Base-by-base conservation (phyloP, 108 stramenopile genomes). In the Licmophora abbreviata region DNA sequence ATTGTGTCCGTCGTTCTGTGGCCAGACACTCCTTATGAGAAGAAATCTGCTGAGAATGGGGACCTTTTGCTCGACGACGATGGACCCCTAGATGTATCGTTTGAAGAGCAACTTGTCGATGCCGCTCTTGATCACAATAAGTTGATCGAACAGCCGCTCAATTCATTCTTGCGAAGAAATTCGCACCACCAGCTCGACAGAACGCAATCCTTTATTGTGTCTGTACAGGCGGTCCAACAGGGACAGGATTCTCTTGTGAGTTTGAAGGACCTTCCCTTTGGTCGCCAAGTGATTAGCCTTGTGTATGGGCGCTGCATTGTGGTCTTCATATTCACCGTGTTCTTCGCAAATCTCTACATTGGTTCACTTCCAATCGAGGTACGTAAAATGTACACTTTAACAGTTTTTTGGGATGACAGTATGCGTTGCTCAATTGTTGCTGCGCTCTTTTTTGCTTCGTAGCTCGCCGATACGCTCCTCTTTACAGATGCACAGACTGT, bases 261-360 rank as follows among this genome's bases (percentile, higher is more conserved):
- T 38, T 24, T 70, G 26, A 70, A 70, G 28, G 62, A 63, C 48
- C 48, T 54, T 18, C 69, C 63, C 30, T 69, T 81, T 27, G 20
- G 12, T 31, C 25, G 55, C 4, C 74, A 81, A 42, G 48, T 76
- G 1, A 25, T 25, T 27, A 71, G 66, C 29, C 46, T 21, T 2
- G 37, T 44, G 4, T 73, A 61, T 44, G 11, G 64, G 21, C 54
- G 69, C n/a, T 49, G 66, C 12, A 22, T 56, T 20, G 20, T 76
- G 10, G 61, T 76, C 38, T 73, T 76, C 44, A 24, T 58, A 24
- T 23, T 70, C 10, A 33, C 48, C 10, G 35, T 42, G 8, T 81
- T 73, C 50, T 64, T 52, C 20, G 64, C 69, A 0, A 73, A 73
- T 37, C 70, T 81, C 40, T 67, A 61, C 28, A 58, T 79, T 18